Percentiles rank a stretch among this genome's conserved stretches.
Evolutionary conservation across 257 asterid genomes (phyloP).

Genomic region (Nicotiana undulata): DNA sequence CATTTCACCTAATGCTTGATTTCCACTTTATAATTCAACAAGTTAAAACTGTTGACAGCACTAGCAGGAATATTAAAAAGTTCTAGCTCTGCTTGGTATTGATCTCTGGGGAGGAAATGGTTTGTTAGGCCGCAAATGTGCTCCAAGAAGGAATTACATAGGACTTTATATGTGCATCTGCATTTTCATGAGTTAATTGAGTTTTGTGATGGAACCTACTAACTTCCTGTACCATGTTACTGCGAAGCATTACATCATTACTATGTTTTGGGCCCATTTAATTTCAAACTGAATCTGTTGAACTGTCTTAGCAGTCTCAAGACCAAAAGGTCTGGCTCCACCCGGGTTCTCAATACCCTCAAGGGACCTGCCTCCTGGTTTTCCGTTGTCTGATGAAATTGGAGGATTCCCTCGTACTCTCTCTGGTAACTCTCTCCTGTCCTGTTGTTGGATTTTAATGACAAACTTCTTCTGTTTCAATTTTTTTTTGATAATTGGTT

Average conservation of each 20-base stretch:
- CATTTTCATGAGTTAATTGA: neutral
- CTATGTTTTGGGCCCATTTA: neutral
- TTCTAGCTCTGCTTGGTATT: neutral
- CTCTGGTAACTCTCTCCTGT: constrained; percentile 35
- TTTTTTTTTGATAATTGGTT: neutral
- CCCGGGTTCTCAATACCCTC: constrained; percentile 71
- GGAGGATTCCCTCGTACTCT: constrained; percentile 34
- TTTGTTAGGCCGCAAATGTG: neutral
- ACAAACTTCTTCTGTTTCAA: neutral
- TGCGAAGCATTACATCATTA: neutral
- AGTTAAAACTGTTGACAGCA: neutral
- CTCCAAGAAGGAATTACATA: neutral
- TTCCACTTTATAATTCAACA: neutral
- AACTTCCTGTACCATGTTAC: neutral
- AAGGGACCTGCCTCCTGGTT: constrained; percentile 86
- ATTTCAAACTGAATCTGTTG: neutral
- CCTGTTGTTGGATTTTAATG: neutral
- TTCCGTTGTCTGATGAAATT: constrained; percentile 44
- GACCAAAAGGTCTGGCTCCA: constrained; percentile 64
- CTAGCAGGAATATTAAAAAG: neutral
- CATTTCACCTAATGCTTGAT: neutral
- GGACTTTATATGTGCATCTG: constrained; percentile 1
- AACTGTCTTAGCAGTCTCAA: constrained; percentile 38
- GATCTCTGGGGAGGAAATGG: neutral
- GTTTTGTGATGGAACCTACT: neutral